Evolutionary conservation across 208 protist genomes (phyloP), one percentile per base, ranked within the genome.

Genomic region (Trypanosoma grayi): DNA sequence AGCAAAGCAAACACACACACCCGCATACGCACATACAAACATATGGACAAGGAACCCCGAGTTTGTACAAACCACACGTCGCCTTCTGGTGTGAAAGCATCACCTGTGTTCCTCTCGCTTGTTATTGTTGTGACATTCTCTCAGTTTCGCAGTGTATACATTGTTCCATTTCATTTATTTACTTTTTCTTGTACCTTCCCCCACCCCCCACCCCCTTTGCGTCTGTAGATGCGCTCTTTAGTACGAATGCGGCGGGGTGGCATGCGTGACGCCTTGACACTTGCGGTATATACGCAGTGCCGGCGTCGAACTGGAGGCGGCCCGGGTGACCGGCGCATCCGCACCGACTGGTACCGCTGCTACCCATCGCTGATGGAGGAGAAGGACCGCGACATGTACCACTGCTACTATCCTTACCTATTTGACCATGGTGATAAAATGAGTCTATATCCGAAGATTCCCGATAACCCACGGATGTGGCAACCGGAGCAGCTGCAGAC

Each of bases 331-430:
- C 70, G 82, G 16, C 85, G 87, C 24, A 77, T 92, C 20, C 81
- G 86, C 24, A 93, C 84, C 13, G 84, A 95, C 55, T 97, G 91
- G 91, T 73, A 95, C 59, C 80, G 85, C 22, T 94, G 87, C 69
- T 97, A 97, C 53, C 91, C 91, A 1, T 62, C 83, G 6, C 65
- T 94, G 18, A 97, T 94, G 87, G 61, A 85, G 64, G 91, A 97
- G 63, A 92, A 85, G 55, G 87, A 94, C 22, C 73, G 91, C 11
- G 91, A 97, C 62, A 94, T 97, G 91, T 97, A 97, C 56, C 91
- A 97, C 74, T 97, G 88, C 75, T 97, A 94, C 67, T 97, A 97
- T 66, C 91, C 91, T 7, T 97, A 97, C 71, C 70, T 97, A 25
- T 97, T 97, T 66, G 91, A 97, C 36, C 91, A 97, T 57, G 91